Evolutionary conservation across 2,329 filamentous ascomycete genomes (phyloP).

Genomic region (Stylonectria norvegica): DNA sequence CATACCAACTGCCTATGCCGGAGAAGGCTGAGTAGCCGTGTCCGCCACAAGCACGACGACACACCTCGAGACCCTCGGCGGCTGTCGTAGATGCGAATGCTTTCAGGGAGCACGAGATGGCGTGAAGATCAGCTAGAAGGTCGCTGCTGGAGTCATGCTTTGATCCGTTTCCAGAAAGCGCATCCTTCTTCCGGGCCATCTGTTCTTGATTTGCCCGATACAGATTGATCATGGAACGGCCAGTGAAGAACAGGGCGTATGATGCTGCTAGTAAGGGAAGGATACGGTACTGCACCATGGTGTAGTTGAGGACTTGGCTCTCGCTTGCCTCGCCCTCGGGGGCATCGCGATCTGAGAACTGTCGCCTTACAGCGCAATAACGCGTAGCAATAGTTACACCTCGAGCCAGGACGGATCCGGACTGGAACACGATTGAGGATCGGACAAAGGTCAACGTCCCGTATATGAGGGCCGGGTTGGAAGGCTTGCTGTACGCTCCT

Average conservation of each 20-base stretch:
- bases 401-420: constrained; percentile 66
- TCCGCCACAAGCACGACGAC: constrained; percentile 71
- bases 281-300: constrained; percentile 73
- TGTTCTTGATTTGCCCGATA: constrained; percentile 70
- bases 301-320: constrained; percentile 76
- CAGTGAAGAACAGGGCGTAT: constrained; percentile 77
- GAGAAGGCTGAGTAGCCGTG: constrained; percentile 74
- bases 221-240: constrained; percentile 69
- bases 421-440: constrained; percentile 69
- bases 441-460: constrained; percentile 75
- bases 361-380: constrained; percentile 70
- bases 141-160: constrained; percentile 61
- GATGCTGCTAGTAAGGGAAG: constrained; percentile 70
- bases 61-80: constrained; percentile 71
- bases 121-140: constrained; percentile 69
- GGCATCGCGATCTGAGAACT: constrained; percentile 73
- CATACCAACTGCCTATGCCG: constrained; percentile 72
- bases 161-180: no score
- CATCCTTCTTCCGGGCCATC: constrained; percentile 47
- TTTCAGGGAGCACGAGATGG: constrained; percentile 73
- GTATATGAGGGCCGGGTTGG: constrained; percentile 66
- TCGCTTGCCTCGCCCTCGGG: constrained; percentile 56
- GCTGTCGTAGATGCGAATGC: constrained; percentile 68
- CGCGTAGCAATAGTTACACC: constrained; percentile 76
- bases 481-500: constrained; percentile 63